Percentiles rank a stretch among this genome's conserved stretches.
Conservation (phyloP, 2,329 filamentous ascomycete genomes). For the Cordyceps farinosa region DNA sequence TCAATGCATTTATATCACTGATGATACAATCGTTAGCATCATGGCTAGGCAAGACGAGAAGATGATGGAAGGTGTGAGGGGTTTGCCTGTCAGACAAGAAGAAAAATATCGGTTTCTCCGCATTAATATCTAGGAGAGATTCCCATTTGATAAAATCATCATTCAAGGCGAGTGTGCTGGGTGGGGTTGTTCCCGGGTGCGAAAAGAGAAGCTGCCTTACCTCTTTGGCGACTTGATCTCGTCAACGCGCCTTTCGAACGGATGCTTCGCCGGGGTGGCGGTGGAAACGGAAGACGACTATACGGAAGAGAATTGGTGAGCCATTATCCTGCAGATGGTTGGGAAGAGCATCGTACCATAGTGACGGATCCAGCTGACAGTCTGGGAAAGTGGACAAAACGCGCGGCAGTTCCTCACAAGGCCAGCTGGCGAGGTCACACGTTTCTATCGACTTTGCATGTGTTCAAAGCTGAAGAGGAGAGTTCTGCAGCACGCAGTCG, state of each 20-base stretch:
- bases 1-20: slow-evolving; percentile 92
- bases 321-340: not conserved
- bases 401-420: slow-evolving; percentile 10
- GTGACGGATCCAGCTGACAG: not conserved
- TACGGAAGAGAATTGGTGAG: slow-evolving; percentile 10
- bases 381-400: not conserved
- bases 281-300: slow-evolving; percentile 72
- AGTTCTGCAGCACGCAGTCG: not conserved
- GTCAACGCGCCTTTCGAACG: slow-evolving; percentile 78
- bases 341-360: slow-evolving; percentile 4
- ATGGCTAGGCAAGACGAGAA: not conserved
- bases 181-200: slow-evolving; percentile 1
- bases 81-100: slow-evolving; percentile 60
- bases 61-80: slow-evolving; percentile 16
- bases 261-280: slow-evolving; percentile 64
- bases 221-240: slow-evolving; percentile 84
- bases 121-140: slow-evolving; percentile 98
- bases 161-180: slow-evolving; percentile 34
- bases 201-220: slow-evolving; percentile 50
- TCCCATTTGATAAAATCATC: slow-evolving; percentile 98
- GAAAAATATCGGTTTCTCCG: slow-evolving; percentile 71
- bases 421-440: slow-evolving; percentile 15
- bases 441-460: slow-evolving; percentile 7
- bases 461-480: slow-evolving; percentile 5
- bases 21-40: slow-evolving; percentile 27